These are phyloP conservation scores for Streptanthus diversifolius DNA, from an alignment of 345 rosid species.

Conservation along the genomic window DNA sequence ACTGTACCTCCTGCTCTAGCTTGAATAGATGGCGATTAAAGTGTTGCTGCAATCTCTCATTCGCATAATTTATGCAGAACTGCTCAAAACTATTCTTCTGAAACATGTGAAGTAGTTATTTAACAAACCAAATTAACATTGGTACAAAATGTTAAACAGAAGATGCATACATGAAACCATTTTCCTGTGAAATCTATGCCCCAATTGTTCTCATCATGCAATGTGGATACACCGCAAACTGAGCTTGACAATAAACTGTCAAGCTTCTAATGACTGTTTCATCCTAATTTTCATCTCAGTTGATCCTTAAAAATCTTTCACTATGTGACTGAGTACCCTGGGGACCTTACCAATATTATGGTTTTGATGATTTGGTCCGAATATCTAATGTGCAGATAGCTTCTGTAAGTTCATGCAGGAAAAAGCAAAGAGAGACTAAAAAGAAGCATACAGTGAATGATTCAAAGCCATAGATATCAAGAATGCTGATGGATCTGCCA, in stretches of 20 bases:
- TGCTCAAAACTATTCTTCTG: constrained; percentile 99
- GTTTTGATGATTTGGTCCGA: not conserved
- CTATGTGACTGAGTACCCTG: not conserved
- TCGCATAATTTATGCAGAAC: constrained; percentile 96
- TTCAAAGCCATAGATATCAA: constrained; percentile 98
- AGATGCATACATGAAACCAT: constrained; percentile 17
- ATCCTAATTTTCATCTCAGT: not conserved
- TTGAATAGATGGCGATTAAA: constrained; percentile 96
- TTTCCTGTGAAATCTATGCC: not conserved
- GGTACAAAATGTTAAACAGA: constrained; percentile 1
- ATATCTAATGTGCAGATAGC: not conserved
- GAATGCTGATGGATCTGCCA: constrained; percentile 97
- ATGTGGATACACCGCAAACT: not conserved
- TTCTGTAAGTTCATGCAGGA: constrained; percentile 1
- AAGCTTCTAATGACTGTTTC: not conserved
- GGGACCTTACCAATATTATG: not conserved
- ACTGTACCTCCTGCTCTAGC: constrained; percentile 89
- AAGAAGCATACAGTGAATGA: constrained; percentile 67
- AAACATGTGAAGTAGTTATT: constrained; percentile 31
- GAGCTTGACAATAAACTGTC: not conserved
- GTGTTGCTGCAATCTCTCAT: constrained; percentile 98
- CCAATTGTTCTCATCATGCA: not conserved
- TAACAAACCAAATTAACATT: constrained; percentile 14
- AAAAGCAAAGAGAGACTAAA: not conserved
- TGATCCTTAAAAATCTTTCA: not conserved